Conservation (phyloP, 257 asterid genomes). For the Solanum etuberosum region DNA sequence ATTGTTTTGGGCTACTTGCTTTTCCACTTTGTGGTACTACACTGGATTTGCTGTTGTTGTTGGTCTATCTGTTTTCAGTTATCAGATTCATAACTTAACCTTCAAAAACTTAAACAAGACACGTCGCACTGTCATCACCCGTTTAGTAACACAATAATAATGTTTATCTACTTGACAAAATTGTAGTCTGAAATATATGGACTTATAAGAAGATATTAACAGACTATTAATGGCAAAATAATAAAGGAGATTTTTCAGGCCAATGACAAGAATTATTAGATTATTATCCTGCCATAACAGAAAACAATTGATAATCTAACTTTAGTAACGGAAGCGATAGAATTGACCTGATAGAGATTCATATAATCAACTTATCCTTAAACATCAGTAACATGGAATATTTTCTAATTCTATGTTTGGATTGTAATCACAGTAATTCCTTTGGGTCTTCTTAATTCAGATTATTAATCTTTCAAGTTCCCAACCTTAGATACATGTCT, state of each 20-base stretch:
- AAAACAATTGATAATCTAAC: background rate
- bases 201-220: background rate
- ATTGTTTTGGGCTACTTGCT: background rate
- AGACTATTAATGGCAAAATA: background rate
- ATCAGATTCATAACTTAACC: background rate
- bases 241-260: background rate
- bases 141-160: background rate
- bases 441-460: background rate
- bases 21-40: background rate
- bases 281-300: background rate
- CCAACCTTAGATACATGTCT: background rate
- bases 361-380: background rate
- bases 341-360: background rate
- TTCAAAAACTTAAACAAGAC: background rate
- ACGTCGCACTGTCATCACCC: background rate
- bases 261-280: background rate
- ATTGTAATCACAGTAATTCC: background rate
- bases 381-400: background rate
- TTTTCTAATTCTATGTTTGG: background rate
- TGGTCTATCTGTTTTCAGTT: background rate
- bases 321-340: background rate
- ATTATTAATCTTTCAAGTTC: background rate
- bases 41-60: background rate
- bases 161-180: background rate
- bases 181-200: background rate